phyloP scores from a whole-genome alignment of 345 rosid species.

The Moricandia moricandioides region DNA sequence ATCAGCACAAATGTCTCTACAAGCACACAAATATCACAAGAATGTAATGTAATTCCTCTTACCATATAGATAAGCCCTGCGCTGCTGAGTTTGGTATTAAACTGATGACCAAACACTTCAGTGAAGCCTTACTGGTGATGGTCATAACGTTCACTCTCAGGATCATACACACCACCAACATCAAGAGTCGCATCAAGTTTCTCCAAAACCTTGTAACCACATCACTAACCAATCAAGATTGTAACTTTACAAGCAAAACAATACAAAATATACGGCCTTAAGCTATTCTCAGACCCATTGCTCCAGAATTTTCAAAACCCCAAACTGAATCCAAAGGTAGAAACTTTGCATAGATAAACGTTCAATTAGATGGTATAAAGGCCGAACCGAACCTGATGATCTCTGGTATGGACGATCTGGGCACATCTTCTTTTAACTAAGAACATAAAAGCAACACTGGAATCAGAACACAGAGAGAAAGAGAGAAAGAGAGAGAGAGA shows the following conservation, averaged over 20 bases:
- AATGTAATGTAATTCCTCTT: background rate
- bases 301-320: background rate
- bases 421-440: conserved; percentile 30
- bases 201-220: conserved; percentile 58
- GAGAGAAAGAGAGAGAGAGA: too few relatives aligned
- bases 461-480: too few relatives aligned
- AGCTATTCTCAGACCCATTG: background rate
- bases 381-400: conserved; percentile 51
- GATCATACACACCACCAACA: conserved; percentile 85
- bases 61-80: conserved; percentile 92
- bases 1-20: background rate
- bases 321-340: conserved; percentile 1
- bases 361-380: background rate
- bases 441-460: too few relatives aligned
- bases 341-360: background rate
- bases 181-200: conserved; percentile 82
- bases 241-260: too few relatives aligned
- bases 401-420: conserved; percentile 68
- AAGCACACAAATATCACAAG: background rate
- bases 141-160: conserved; percentile 59
- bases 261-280: background rate
- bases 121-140: conserved; percentile 83
- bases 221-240: background rate
- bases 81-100: conserved; percentile 76
- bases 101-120: conserved; percentile 79